Base-by-base conservation (phyloP, 1,284 basidiomycete genomes). In the Microstroma glucosiphilum region DNA sequence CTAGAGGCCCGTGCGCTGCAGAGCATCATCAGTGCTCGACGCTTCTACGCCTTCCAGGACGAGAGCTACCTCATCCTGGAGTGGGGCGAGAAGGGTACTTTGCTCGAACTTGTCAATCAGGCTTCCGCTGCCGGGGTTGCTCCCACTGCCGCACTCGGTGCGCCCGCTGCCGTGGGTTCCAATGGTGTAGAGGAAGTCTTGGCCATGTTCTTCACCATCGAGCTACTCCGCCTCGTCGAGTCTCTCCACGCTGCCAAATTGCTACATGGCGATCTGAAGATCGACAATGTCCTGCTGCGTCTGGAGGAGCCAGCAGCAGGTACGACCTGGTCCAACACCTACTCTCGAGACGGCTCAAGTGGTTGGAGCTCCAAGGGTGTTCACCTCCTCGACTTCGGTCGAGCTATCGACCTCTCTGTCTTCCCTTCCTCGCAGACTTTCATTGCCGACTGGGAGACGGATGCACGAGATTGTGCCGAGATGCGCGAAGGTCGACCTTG, bases 251-350 rank as follows among this genome's bases (percentile, higher is more conserved):
- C 79, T 9, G 83, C 84, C 0, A 89, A 89, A 17, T 89, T 97
- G 81, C 89, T 99, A 69, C 96, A 99, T 74, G 94, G 96, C 49
- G 96, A 99, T 81, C 84, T 99, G 71, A 99, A 99, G 84, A 96
- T 97, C 77, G 96, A 99, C 82, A 99, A 99, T 81, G 96, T 93
- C 78, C 84, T 99, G 13, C 83, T 98, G 8, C 87, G 96, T 3
- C 83, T 98, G 30, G 89, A 92, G 12, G 88, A 91, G 58, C 66
- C 71, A 8, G 87, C 88, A 0, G 87, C 86, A 17, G 87, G 86
- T 1, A 65, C 62, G 17, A 80, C 83, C 0, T 93, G 94, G 89
- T 84, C 86, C 1, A 82, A 85, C 59, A 80, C 83, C 23, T 98
- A 97, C 81, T 83, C 87, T 55, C 85, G 88, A 1, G 82, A 83